A percentile compares a stretch with the other conserved stretches of the same genome.
These are phyloP conservation scores for Cyclotella atomus DNA, from an alignment of 108 stramenopile species.

Conservation along the genomic window DNA sequence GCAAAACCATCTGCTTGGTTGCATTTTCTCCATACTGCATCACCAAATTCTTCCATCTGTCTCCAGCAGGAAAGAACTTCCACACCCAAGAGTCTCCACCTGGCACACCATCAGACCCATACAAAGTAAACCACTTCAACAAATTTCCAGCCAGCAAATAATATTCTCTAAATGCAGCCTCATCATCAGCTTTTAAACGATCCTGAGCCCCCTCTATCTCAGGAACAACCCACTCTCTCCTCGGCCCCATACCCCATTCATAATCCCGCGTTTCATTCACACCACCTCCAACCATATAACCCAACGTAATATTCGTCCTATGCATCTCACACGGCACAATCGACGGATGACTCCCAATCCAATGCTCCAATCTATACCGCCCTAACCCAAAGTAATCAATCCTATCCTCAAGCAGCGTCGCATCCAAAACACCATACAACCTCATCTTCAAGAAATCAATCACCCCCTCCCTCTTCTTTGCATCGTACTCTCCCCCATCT, in stretches of 20 bases:
- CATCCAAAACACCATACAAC: constrained; percentile 36
- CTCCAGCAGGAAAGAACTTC: constrained; percentile 51
- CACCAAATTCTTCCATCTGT: constrained; percentile 14
- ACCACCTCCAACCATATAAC: constrained; percentile 23
- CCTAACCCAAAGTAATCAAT: constrained; percentile 54
- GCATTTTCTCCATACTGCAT: constrained; percentile 15
- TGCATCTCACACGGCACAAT: constrained; percentile 55
- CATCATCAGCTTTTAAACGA: constrained; percentile 19
- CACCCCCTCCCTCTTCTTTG: constrained; percentile 31
- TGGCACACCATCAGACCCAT: constrained; percentile 47
- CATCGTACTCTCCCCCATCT: constrained; percentile 47
- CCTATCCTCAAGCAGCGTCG: constrained; percentile 43
- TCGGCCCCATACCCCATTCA: constrained; percentile 51
- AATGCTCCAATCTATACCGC: constrained; percentile 58
- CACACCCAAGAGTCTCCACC: constrained; percentile 52
- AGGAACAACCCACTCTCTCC: constrained; percentile 29
- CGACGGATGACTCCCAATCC: constrained; percentile 61
- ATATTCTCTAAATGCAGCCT: constrained; percentile 54
- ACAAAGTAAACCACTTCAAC: constrained; percentile 54
- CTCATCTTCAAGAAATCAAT: constrained; percentile 43
- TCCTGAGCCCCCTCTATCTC: constrained; percentile 16
- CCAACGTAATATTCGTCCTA: constrained; percentile 42
- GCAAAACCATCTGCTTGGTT: constrained; percentile 34
- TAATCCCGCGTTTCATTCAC: constrained; percentile 24
- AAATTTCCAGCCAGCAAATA: constrained; percentile 51